These are phyloP conservation scores for Dictyostelium discoideum DNA, from an alignment of 78 protist species.

Conservation along the genomic window DNA sequence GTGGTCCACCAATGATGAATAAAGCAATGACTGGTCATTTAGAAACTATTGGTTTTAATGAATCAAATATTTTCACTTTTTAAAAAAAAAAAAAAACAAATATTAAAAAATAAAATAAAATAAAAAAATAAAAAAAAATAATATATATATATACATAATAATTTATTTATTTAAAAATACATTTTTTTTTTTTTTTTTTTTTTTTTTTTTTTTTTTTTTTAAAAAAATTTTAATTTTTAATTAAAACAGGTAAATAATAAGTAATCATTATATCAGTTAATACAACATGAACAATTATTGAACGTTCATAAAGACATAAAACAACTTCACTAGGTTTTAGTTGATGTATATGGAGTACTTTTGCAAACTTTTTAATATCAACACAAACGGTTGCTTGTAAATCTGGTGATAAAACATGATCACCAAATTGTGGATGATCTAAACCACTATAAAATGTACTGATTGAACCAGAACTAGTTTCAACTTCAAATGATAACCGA, in stretches of 20 bases:
- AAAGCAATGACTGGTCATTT: conserved; percentile 83
- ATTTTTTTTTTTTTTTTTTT: not conserved
- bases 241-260: conserved; percentile 46
- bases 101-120: not conserved
- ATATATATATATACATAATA: not conserved
- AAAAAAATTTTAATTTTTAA: conserved; percentile 1
- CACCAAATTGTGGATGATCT: not conserved
- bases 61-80: conserved; percentile 38
- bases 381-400: not conserved
- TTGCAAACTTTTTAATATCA: conserved; percentile 54
- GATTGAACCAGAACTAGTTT: conserved; percentile 42
- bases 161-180: not conserved
- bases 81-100: conserved; percentile 9
- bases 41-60: conserved; percentile 2
- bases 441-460: conserved; percentile 41
- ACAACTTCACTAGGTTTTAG: conserved; percentile 46
- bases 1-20: conserved; percentile 91
- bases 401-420: not conserved
- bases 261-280: not conserved
- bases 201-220: not conserved
- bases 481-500: not conserved
- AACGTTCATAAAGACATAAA: conserved; percentile 25
- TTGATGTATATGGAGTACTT: conserved; percentile 31
- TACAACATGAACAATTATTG: conserved; percentile 21
- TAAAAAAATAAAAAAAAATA: not conserved